phyloP scores from a whole-genome alignment of 2,329 filamentous ascomycete species.

The Ophiobolus disseminans region DNA sequence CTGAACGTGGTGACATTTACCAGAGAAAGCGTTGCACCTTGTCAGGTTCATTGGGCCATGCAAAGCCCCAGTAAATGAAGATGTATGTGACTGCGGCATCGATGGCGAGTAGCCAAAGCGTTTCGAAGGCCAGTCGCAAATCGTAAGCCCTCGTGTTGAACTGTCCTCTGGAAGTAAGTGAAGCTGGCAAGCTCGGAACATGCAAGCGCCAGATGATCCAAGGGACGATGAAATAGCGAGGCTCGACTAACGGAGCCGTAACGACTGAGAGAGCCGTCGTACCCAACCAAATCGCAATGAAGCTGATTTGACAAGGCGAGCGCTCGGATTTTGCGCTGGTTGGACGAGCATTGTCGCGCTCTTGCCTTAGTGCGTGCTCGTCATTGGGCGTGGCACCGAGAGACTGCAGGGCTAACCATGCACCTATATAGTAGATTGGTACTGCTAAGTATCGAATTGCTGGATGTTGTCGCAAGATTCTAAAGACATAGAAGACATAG shows the following conservation, averaged over 20 bases:
- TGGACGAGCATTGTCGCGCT: constrained; percentile 8
- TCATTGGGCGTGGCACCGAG: constrained; percentile 53
- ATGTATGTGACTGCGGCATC: constrained; percentile 73
- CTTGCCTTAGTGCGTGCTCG: not conserved
- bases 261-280: constrained; percentile 80
- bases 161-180: constrained; percentile 9
- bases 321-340: constrained; percentile 5
- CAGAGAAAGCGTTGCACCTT: constrained; percentile 79
- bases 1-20: constrained; percentile 20
- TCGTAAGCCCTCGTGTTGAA: constrained; percentile 38
- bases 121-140: constrained; percentile 65
- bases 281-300: constrained; percentile 68
- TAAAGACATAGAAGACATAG: constrained; percentile 97
- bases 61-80: constrained; percentile 72
- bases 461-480: constrained; percentile 72
- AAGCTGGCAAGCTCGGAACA: constrained; percentile 60
- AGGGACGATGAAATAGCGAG: constrained; percentile 92
- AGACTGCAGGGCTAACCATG: constrained; percentile 71
- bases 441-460: constrained; percentile 71
- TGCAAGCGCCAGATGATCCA: constrained; percentile 93
- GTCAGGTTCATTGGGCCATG: constrained; percentile 69
- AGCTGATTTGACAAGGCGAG: constrained; percentile 46
- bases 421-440: constrained; percentile 73
- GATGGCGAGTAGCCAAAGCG: constrained; percentile 70
- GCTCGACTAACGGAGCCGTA: constrained; percentile 91